These are phyloP conservation scores for Neofusicoccum kwambonambiense DNA, from an alignment of 2,329 filamentous ascomycete species.

Conservation along the genomic window DNA sequence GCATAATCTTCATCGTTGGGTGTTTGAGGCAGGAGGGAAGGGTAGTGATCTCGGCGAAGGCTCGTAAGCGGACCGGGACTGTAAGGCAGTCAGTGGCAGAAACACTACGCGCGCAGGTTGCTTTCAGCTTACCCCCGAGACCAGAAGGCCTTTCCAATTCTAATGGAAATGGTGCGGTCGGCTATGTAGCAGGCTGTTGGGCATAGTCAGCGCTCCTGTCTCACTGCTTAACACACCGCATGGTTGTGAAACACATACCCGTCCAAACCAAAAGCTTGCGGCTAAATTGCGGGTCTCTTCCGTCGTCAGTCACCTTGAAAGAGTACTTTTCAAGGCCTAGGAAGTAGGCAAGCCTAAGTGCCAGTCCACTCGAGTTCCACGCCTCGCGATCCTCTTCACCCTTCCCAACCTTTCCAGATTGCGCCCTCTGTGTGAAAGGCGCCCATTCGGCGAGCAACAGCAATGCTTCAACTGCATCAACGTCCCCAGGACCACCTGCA, in stretches of 20 bases:
- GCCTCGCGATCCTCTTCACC: conserved; percentile 73
- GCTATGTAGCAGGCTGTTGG: conserved; percentile 61
- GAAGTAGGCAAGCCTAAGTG: conserved; percentile 68
- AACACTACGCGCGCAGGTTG: neutral
- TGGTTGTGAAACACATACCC: conserved; percentile 32
- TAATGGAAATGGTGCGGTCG: conserved; percentile 67
- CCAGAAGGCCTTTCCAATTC: conserved; percentile 72
- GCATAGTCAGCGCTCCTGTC: neutral
- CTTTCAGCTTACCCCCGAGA: conserved; percentile 49
- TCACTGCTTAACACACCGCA: neutral
- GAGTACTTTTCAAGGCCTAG: conserved; percentile 68
- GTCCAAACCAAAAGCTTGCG: conserved; percentile 69
- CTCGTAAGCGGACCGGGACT: conserved; percentile 65
- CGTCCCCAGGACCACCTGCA: conserved; percentile 64
- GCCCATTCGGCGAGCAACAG: conserved; percentile 72
- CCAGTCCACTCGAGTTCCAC: conserved; percentile 75
- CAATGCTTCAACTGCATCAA: conserved; percentile 70
- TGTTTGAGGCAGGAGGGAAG: conserved; percentile 59
- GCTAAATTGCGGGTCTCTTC: conserved; percentile 59
- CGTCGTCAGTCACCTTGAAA: conserved; percentile 59
- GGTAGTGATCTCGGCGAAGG: conserved; percentile 65
- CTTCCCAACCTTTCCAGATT: conserved; percentile 63
- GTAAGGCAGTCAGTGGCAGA: neutral
- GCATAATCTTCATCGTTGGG: conserved; percentile 66
- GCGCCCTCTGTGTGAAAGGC: conserved; percentile 61